A percentile compares a stretch with the other conserved stretches of the same genome.
phyloP scores from a whole-genome alignment of 2,329 filamentous ascomycete species.

The Clarireedia sp. region DNA sequence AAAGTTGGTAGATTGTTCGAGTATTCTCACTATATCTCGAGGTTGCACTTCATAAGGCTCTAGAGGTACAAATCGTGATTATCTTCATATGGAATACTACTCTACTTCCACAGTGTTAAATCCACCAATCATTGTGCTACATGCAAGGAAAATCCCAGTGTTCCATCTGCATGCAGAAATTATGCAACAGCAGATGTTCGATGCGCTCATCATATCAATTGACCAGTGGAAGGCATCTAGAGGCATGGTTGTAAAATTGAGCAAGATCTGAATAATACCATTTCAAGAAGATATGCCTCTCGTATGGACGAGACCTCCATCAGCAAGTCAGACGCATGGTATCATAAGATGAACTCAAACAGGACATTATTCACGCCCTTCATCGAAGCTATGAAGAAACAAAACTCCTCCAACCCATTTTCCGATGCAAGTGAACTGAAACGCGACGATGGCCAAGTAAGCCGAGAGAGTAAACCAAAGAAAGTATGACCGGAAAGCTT shows the following conservation, averaged over 20 bases:
- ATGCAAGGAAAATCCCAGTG: neutral
- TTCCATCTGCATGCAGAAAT: no score
- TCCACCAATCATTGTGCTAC: no score
- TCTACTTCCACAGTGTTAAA: neutral
- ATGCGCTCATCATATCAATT: neutral
- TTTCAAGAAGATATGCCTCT: neutral
- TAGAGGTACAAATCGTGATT: no score
- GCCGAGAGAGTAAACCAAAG: neutral
- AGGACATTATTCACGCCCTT: neutral
- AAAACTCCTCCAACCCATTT: neutral
- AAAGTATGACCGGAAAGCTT: no score
- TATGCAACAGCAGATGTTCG: neutral
- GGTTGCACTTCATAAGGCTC: neutral
- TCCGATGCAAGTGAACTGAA: neutral
- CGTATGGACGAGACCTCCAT: neutral
- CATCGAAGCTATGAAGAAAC: neutral
- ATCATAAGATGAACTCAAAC: constrained; percentile 4
- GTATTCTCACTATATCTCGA: neutral
- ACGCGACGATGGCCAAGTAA: neutral
- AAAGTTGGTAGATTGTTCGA: no score
- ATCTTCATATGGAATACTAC: neutral
- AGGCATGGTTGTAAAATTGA: no score
- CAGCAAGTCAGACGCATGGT: constrained; percentile 6
- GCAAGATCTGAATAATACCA: neutral
- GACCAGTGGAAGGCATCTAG: no score